Base-by-base conservation (phyloP, 257 asterid genomes). In the Salvia hispanica region DNA sequence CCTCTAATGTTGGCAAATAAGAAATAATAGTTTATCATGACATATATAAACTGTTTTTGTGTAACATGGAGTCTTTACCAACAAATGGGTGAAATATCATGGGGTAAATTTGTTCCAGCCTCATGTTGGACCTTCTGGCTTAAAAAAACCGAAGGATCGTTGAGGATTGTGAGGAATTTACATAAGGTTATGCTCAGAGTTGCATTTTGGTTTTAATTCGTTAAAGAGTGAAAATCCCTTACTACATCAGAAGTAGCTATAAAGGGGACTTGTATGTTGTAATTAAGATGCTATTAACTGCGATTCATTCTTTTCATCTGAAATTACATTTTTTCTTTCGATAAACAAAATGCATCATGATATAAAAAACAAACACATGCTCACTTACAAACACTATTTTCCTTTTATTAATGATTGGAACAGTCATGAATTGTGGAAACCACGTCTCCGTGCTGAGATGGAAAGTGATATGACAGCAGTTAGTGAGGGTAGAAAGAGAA, bases 341-440 rank as follows among this genome's bases (percentile, higher is more conserved):
- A 36, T 34, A 14, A 58, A 47, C 14, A 14, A 21, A 10, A n/a
- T 51, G 64, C 31, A 71, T 33, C 42, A 4, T 72, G 59, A 56
- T 47, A 50, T 57, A 25, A 25, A 67, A 39, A 59, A 69, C 34
- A 42, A 50, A 43, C 61, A 21, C 25, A 39, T 62, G 18, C 48
- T 58, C 62, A 34, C 62, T 66, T 50, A 25, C 25, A 63, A 63
- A 51, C 45, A 33, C 55, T 21, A n/a, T 16, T 8, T 48, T 67
- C 9, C 6, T 25, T 25, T 25, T 25, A 69, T 46, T 28, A 73
- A 76, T 69, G 72, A 58, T 62, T 65, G 66, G 39, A 53, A 50
- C 79, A 93, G 96, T 71, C 87, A 93, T 76, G 99, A 93, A 79
- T 76, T 93, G 78, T 88, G 99, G 97, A 93, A 93, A 80, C 99